Base-by-base conservation (phyloP, 768 basidiomycete species). In the Mycena galopus region DNA sequence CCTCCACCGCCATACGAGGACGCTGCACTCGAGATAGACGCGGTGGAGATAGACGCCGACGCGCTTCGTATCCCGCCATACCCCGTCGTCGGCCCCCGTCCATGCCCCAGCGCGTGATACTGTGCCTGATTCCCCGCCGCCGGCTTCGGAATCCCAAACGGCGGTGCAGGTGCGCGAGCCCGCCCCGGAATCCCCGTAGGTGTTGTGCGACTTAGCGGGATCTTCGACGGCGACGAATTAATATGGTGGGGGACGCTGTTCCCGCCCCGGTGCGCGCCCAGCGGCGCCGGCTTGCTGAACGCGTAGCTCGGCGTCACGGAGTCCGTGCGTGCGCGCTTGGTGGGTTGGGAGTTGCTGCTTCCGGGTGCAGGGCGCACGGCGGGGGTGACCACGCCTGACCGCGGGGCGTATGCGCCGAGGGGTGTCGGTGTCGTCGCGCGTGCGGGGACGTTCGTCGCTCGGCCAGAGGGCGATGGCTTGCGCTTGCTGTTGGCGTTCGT, bases 281-380 rank as follows among this genome's bases (percentile, higher is more conserved):
- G 78, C 17, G 86, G 87, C 12, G 82, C 85, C 25, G 86, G 77
- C 16, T 77, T 78, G 27, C 71, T 75, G 75, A 61, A 56, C 67
- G 65, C 17, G 70, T 75, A 32, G 80, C 73, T 30, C 90, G 90
- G 16, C 83, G 85, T 30, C 37, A 23, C 17, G 92, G 81, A 67
- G 86, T 89, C 79, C 87, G 90, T 65, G 8, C 67, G 37, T 33
- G 74, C 74, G 44, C 92, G 87, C 78, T 94, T 94, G 73, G 86
- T 90, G 25, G 92, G 88, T 25, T 85, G 85, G 2, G 90, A 90
- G 23, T 86, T 86, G 58, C 81, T 81, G 72, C 83, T 82, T 51
- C 85, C 86, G 0, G 89, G 86, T 33, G 85, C 86, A 4, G 89
- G 83, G 33, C 92, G 87, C 29, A 93, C 86, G 4, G 91, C 91